These are phyloP conservation scores for Nematocida parisii DNA, from an alignment of 371 early-diverging fungal species.

Conservation along the genomic window DNA sequence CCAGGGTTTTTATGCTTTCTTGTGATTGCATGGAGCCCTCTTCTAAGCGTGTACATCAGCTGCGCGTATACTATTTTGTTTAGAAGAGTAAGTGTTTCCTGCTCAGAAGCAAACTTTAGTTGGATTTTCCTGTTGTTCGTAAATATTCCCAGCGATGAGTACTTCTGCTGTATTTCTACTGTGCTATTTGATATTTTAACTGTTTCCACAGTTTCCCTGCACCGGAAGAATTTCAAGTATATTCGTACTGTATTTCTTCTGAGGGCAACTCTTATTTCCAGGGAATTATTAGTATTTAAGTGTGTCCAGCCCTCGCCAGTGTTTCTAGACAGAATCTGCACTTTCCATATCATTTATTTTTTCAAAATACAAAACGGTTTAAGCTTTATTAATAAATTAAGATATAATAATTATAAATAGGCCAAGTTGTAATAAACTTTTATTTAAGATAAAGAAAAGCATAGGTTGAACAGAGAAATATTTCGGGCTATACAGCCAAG, in stretches of 20 bases:
- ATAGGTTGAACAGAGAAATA: too few species aligned
- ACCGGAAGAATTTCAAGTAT: conserved; percentile 7
- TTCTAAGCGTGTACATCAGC: not conserved
- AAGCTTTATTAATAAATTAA: not conserved
- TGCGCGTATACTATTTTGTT: not conserved
- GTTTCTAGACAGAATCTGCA: not conserved
- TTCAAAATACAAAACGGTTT: not conserved
- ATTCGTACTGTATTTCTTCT: not conserved
- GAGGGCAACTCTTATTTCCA: not conserved
- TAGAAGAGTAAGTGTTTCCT: not conserved
- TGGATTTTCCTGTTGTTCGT: not conserved
- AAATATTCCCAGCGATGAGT: not conserved
- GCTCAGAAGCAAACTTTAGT: conserved; percentile 13
- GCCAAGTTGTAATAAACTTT: too few species aligned
- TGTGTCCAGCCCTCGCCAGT: conserved; percentile 17
- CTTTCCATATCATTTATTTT: conserved; percentile 20
- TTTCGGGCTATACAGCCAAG: too few species aligned
- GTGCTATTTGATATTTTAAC: not conserved
- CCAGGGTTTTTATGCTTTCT: not conserved
- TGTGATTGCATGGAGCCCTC: not conserved
- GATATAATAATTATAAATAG: too few species aligned
- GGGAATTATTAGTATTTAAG: not conserved
- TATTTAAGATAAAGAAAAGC: too few species aligned
- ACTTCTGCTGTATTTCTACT: not conserved
- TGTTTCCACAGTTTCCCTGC: conserved; percentile 7